Evolutionary conservation across 2,329 filamentous ascomycete genomes (phyloP), one percentile per base, ranked within the genome.

Genomic region (Pseudopithomyces chartarum): DNA sequence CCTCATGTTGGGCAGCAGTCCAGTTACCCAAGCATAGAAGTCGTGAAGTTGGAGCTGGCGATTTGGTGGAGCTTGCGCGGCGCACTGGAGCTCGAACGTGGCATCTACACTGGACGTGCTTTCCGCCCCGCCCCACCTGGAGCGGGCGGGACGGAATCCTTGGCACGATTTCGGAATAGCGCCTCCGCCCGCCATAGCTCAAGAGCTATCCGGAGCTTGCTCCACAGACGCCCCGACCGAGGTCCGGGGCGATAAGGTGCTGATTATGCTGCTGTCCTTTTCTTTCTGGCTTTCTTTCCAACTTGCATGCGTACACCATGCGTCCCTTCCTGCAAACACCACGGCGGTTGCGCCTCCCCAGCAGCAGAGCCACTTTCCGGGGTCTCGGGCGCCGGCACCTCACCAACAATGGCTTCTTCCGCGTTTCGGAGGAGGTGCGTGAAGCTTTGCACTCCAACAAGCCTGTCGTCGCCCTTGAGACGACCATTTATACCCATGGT

Each of bases 401-500:
- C 54, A 72, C 73, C 33, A 74, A 75, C 59, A 78, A 76, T 75
- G 76, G 70, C 76, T 92, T 79, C 58, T 83, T 96, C 55, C 84
- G 82, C 52, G 81, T 97, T 40, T 93, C 91, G 1, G 89, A 94
- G 49, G 94, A 98, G 76, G 89, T 99, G 12, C 81, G 83, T 51
- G 87, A 92, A 71, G 94, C 93, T 38, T 76, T 97, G 46, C 81
- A 85, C 40, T 84, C 86, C 12, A 87, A 88, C 55, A 88, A 87
- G 67, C 94, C 95, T 0, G 88, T 99, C 3, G 93, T 99, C 11
- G 95, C 94, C 15, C 83, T 99, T 4, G 95, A 99, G 77, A 92
- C 91, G 1, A 97, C 95, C 4, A 98, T 99, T 66, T 98, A 99
- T 77, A 99, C 95, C 1, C 95, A 99, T 78, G 93, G 92, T 82